Conservation (phyloP, 2,329 filamentous ascomycete genomes). For the Mariannaea sp. region DNA sequence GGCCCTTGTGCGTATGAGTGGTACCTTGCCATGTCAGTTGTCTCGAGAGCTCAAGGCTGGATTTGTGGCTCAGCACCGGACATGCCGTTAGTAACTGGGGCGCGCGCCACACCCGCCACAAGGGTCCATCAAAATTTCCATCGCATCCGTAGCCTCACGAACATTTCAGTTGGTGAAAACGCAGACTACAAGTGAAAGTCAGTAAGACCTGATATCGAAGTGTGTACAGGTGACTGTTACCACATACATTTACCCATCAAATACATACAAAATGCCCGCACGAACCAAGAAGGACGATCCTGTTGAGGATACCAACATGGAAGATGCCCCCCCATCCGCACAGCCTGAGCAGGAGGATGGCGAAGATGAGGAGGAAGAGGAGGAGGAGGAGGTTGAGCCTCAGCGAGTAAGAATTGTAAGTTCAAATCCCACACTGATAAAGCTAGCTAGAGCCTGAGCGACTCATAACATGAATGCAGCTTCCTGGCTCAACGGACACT, state of each 20-base stretch:
- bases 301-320: slow-evolving; percentile 49
- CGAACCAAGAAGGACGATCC: slow-evolving; percentile 45
- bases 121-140: slow-evolving; percentile 22
- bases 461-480: slow-evolving; percentile 54
- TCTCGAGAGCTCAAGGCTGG: neutral
- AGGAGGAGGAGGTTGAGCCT: slow-evolving; percentile 53
- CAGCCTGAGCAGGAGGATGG: slow-evolving; percentile 44
- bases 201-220: neutral
- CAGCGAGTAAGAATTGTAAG: slow-evolving; percentile 68
- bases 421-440: neutral
- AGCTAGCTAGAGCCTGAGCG: neutral
- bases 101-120: slow-evolving; percentile 13
- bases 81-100: neutral
- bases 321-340: slow-evolving; percentile 50
- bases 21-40: neutral
- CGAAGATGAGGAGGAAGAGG: slow-evolving; percentile 45
- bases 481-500: slow-evolving; percentile 82
- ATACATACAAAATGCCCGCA: slow-evolving; percentile 44
- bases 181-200: neutral
- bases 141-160: neutral
- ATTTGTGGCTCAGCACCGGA: neutral
- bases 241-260: neutral
- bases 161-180: neutral
- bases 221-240: neutral
- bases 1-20: too few relatives aligned